Evolutionary conservation across 257 asterid species (phyloP), one percentile per base, ranked within the genome.

Genomic region (Lithospermum erythrorhizon): DNA sequence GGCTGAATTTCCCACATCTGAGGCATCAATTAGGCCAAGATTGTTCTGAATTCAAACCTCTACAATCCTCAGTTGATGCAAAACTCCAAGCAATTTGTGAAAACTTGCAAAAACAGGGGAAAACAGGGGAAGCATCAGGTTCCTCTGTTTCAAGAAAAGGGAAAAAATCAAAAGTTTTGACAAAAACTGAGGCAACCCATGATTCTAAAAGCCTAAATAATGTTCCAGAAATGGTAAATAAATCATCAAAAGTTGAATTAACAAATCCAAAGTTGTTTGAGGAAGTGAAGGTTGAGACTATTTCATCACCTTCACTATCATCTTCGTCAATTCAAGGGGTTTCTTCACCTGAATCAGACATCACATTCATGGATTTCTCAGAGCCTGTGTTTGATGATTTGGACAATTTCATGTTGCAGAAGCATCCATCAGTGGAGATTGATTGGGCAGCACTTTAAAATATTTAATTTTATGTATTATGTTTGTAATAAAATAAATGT

Each of bases 341-440:
- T 25, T 74, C 75, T 47, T 84, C 89, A 51, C 85, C 87, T 4
- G 86, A 82, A 57, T 77, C 89, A 9, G 90, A 65, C 6, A 55
- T 72, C 10, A 69, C 78, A 16, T 70, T 80, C 75, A 22, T 80
- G 61, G 75, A 76, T 53, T 81, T 80, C 58, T 21, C 83, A 21
- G 84, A 76, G 74, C 70, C 80, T 7, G 64, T 72, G 0, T 79
- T 78, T 30, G 80, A 78, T 30, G 80, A 72, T 32, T 71, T 70
- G 11, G 80, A 74, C 6, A 65, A 78, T 59, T 63, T 73, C 68
- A 53, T 78, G 69, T 64, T 90, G 87, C 72, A 74, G 10, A 90
- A 90, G 79, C 81, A 11, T 20, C 97, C 96, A 1, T 90, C 97
- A 0, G 84, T 87, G 73, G 97, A 90, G 90, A 90, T 90, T 62